Evolutionary conservation across 1,284 basidiomycete genomes (phyloP).

Genomic region (Sphaerobolus stellatus): DNA sequence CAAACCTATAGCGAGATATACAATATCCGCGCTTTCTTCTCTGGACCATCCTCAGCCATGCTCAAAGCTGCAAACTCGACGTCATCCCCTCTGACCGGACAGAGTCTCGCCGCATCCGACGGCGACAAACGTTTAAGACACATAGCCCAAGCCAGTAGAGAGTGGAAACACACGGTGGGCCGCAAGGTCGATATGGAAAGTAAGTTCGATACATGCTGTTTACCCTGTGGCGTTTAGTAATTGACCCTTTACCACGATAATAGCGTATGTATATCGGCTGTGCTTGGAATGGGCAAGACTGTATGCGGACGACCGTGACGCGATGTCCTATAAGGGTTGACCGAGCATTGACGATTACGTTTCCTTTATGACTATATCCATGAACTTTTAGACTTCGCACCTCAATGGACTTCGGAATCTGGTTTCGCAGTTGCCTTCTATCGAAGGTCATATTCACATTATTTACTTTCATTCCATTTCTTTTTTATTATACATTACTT

Average conservation of each 20-base stretch:
- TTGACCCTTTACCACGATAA: conserved; percentile 11
- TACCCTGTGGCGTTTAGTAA: conserved; percentile 10
- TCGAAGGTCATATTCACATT: not conserved
- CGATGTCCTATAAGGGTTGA: conserved; percentile 42
- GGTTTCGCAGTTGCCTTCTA: not conserved
- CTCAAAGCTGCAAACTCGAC: conserved; percentile 57
- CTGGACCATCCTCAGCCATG: conserved; percentile 68
- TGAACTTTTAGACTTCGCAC: not conserved
- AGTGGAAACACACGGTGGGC: conserved; percentile 85
- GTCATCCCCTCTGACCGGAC: conserved; percentile 24
- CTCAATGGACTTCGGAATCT: not conserved
- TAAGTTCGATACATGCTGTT: conserved; percentile 36
- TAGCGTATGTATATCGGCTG: conserved; percentile 84
- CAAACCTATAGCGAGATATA: conserved; percentile 86
- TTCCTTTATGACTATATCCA: not conserved
- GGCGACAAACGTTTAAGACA: conserved; percentile 74
- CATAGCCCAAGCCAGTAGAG: conserved; percentile 84
- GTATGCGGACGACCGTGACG: conserved; percentile 78
- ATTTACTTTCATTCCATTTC: not conserved
- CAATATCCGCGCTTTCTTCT: conserved; percentile 89
- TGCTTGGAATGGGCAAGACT: conserved; percentile 88
- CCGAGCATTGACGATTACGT: not conserved
- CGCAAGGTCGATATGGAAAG: conserved; percentile 88
- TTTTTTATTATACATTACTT: no score
- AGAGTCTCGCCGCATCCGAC: conserved; percentile 46